Percentiles rank a stretch among this genome's conserved stretches.
Conservation (phyloP, 2,329 filamentous ascomycete genomes). For the Escovopsis weberi region DNA sequence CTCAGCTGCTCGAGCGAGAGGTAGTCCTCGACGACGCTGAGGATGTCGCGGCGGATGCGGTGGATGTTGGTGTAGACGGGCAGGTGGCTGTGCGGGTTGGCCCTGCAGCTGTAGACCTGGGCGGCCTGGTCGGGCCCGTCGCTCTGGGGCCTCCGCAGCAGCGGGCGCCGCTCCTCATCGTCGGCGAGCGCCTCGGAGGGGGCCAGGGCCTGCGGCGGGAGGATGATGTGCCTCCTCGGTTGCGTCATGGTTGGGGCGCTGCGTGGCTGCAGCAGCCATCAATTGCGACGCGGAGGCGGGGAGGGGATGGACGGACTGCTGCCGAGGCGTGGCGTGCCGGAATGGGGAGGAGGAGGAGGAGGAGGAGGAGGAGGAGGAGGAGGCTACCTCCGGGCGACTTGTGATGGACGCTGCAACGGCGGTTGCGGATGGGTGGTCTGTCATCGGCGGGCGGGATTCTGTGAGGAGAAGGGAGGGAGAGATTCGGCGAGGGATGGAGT, state of each 20-base stretch:
- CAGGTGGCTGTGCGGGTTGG: slow-evolving; percentile 46
- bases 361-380: background rate
- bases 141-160: slow-evolving; percentile 19
- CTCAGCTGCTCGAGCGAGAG: slow-evolving; percentile 61
- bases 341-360: background rate
- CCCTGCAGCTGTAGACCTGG: slow-evolving; percentile 35
- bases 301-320: background rate
- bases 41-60: slow-evolving; percentile 49
- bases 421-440: no score
- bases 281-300: no score
- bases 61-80: slow-evolving; percentile 70
- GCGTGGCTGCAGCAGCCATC: background rate
- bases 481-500: no score
- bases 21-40: slow-evolving; percentile 47
- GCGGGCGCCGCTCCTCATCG: slow-evolving; percentile 19
- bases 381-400: no score
- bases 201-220: slow-evolving; percentile 11
- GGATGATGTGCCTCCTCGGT: slow-evolving; percentile 16
- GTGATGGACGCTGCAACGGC: no score
- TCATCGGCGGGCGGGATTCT: no score
- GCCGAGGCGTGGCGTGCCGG: background rate
- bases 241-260: slow-evolving; percentile 6
- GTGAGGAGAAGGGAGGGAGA: no score
- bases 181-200: no score
- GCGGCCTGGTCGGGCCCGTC: slow-evolving; percentile 16